Conservation (phyloP, 179 eudicot species). For the Silene vulgaris region DNA sequence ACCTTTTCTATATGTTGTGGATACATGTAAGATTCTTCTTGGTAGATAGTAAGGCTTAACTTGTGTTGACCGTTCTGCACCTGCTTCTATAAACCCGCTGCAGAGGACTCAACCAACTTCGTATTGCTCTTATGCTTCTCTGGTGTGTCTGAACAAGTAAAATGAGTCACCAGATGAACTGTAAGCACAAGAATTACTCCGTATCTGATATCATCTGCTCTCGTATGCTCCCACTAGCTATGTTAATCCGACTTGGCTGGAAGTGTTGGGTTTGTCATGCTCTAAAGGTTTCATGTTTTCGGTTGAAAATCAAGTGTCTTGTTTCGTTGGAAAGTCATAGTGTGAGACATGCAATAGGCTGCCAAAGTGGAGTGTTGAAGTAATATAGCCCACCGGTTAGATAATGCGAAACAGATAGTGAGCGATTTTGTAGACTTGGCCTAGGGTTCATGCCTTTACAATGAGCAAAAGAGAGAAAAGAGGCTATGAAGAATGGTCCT, state of each 20-base stretch:
- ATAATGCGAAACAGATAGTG: background rate
- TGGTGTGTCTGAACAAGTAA: background rate
- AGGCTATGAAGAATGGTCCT: background rate
- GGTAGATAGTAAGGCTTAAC: background rate
- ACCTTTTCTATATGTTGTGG: background rate
- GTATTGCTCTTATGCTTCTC: background rate
- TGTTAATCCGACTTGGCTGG: background rate
- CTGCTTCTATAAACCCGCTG: too few relatives aligned
- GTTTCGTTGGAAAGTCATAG: background rate
- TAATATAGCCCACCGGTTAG: background rate
- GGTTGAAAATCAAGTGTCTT: background rate
- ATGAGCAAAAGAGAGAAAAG: background rate
- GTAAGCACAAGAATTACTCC: background rate
- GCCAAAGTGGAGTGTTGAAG: background rate
- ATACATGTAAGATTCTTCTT: background rate
- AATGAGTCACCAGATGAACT: background rate
- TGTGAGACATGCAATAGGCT: background rate
- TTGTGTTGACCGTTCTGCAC: background rate
- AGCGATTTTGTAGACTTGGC: slow-evolving; percentile 2
- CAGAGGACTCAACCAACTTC: too few relatives aligned
- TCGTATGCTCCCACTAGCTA: background rate
- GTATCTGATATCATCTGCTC: background rate
- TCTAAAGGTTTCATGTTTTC: too few relatives aligned
- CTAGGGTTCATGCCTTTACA: background rate
- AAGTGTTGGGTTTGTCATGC: background rate